A percentile compares a stretch with the other conserved stretches of the same genome.
Evolutionary conservation across 2,329 filamentous ascomycete species (phyloP).

Genomic region (Teratosphaeria pseudoeucalypti): DNA sequence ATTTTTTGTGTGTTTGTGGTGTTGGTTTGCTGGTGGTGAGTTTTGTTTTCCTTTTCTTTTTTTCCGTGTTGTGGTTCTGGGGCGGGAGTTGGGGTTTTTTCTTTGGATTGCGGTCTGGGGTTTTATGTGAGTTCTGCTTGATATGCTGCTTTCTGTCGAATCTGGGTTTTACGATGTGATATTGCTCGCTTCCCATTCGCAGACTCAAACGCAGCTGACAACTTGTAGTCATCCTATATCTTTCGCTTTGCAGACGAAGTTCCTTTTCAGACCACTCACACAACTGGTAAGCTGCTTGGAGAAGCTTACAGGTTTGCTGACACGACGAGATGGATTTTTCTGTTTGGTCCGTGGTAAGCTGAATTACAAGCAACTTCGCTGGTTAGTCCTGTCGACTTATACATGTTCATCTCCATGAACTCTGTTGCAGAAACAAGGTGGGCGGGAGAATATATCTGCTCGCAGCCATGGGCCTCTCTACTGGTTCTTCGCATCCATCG

Average conservation of each 20-base stretch:
- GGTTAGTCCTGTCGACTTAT: not conserved
- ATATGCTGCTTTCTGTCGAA: not conserved
- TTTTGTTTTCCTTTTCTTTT: not conserved
- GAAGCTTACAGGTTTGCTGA: not conserved
- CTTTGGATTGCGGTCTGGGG: not conserved
- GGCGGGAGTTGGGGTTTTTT: not conserved
- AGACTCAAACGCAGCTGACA: not conserved
- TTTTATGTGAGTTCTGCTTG: not conserved
- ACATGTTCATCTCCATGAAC: not conserved
- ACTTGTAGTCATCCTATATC: not conserved
- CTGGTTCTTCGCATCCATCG: not conserved
- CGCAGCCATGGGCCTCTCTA: not conserved
- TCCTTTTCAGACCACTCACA: not conserved
- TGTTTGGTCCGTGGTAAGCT: not conserved
- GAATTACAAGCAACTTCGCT: not conserved
- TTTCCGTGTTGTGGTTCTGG: not conserved
- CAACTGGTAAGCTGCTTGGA: not conserved
- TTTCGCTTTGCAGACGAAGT: not conserved
- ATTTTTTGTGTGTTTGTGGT: not conserved
- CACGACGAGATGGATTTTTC: not conserved
- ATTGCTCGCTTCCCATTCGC: not conserved
- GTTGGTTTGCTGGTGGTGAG: too few relatives aligned
- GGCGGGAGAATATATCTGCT: not conserved
- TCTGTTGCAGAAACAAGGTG: not conserved
- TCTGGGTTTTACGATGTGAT: not conserved